phyloP scores from a whole-genome alignment of 108 stramenopile species.

The Stephanodiscus minutulus region DNA sequence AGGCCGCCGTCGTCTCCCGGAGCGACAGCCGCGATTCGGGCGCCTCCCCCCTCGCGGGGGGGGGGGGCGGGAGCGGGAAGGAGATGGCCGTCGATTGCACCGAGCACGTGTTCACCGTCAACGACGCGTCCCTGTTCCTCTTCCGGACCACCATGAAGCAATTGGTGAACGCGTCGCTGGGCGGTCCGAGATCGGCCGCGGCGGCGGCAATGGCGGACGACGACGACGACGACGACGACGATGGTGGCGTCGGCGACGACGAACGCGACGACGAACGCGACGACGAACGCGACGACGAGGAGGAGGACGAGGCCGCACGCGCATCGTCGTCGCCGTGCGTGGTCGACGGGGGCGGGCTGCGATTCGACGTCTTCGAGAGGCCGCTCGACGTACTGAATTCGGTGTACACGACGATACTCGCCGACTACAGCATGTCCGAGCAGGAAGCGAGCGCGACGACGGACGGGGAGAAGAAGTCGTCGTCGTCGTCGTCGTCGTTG shows the following conservation, averaged over 20 bases:
- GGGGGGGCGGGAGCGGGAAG: neutral
- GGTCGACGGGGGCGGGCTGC: constrained; percentile 25
- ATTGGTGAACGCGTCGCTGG: constrained; percentile 18
- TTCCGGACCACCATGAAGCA: constrained; percentile 40
- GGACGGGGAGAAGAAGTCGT: constrained; percentile 1
- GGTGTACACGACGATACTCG: constrained; percentile 18
- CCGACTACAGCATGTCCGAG: constrained; percentile 12
- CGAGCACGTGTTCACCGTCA: constrained; percentile 38
- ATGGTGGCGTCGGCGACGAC: neutral
- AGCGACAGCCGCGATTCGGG: neutral
- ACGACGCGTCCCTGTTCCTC: constrained; percentile 35
- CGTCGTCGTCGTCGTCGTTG: neutral
- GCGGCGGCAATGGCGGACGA: neutral
- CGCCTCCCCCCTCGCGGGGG: neutral
- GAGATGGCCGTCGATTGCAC: constrained; percentile 6
- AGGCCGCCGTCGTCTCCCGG: neutral
- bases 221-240: neutral
- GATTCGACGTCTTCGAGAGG: constrained; percentile 44
- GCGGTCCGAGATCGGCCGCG: neutral
- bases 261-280: neutral
- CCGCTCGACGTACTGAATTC: constrained; percentile 32
- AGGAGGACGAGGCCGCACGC: too few relatives aligned
- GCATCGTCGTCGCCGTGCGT: neutral
- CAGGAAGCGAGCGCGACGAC: constrained; percentile 34
- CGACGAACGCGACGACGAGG: neutral